Percentiles rank a stretch among this genome's conserved stretches.
Conservation (phyloP, 1,284 basidiomycete genomes). For the Cystobasidiaceae sp. region DNA sequence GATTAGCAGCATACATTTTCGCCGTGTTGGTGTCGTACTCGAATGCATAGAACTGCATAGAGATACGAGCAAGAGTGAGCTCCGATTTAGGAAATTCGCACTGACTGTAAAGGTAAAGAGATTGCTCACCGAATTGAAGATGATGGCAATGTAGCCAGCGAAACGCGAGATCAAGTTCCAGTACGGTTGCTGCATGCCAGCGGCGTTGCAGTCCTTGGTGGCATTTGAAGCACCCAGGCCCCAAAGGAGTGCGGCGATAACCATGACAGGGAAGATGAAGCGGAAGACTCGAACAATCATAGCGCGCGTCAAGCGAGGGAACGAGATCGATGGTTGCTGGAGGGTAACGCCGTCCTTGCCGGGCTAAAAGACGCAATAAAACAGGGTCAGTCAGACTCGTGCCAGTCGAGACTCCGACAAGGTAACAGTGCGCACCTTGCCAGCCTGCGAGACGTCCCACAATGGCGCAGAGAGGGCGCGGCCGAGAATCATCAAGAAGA, state of each 20-base stretch:
- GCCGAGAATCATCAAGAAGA: slow-evolving; percentile 44
- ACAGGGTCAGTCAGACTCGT: no score
- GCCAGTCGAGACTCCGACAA: no score
- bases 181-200: slow-evolving; percentile 46
- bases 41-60: slow-evolving; percentile 43
- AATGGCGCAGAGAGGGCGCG: slow-evolving; percentile 43
- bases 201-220: slow-evolving; percentile 44
- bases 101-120: background rate
- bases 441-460: slow-evolving; percentile 41
- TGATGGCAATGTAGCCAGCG: slow-evolving; percentile 43
- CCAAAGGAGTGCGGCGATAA: slow-evolving; percentile 45
- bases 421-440: slow-evolving; percentile 34
- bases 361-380: no score
- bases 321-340: slow-evolving; percentile 41
- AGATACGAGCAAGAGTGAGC: no score
- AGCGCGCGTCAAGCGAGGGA: slow-evolving; percentile 43
- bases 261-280: slow-evolving; percentile 45
- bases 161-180: slow-evolving; percentile 43
- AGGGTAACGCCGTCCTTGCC: background rate
- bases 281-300: slow-evolving; percentile 45
- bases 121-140: slow-evolving; percentile 43
- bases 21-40: slow-evolving; percentile 43
- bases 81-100: background rate
- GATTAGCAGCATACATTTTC: slow-evolving; percentile 45
- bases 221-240: slow-evolving; percentile 41